Percentiles rank a stretch among this genome's conserved stretches.
Conservation (phyloP, 2,329 filamentous ascomycete species). For the Cordyceps sp. region DNA sequence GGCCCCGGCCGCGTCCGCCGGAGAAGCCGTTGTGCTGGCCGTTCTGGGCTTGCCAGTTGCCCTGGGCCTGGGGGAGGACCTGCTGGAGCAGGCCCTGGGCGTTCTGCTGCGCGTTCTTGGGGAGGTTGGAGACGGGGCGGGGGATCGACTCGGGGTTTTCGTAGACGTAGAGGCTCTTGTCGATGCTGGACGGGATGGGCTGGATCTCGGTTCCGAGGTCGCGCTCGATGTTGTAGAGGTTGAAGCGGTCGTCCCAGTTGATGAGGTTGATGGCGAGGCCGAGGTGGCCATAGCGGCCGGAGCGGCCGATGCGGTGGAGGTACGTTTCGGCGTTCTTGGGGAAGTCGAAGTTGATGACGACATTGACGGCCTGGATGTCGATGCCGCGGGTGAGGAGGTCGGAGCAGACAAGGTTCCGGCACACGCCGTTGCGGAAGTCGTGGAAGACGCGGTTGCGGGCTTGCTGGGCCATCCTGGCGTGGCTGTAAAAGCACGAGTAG, state of each 20-base stretch:
- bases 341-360: constrained; percentile 99
- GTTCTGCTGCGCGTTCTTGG: constrained; percentile 13
- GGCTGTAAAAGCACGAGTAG: constrained; percentile 98
- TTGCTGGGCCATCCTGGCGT: constrained; percentile 94
- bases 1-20: constrained; percentile 16
- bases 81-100: constrained; percentile 10
- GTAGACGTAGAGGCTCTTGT: constrained; percentile 97
- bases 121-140: constrained; percentile 47
- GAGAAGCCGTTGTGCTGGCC: constrained; percentile 19
- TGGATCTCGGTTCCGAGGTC: constrained; percentile 95
- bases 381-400: constrained; percentile 96
- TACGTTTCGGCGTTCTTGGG: constrained; percentile 99
- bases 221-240: constrained; percentile 95
- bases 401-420: constrained; percentile 94
- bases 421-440: constrained; percentile 95
- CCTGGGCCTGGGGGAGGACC: constrained; percentile 8
- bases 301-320: constrained; percentile 93
- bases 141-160: constrained; percentile 92
- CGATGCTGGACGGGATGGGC: constrained; percentile 84
- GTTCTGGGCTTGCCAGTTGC: constrained; percentile 25
- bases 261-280: constrained; percentile 98
- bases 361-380: constrained; percentile 97
- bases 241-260: constrained; percentile 98
- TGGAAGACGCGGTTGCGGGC: constrained; percentile 97
- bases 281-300: constrained; percentile 89